A percentile compares a stretch with the other conserved stretches of the same genome.
Evolutionary conservation across 805 yeast species (phyloP).

Genomic region (Pichia rugopelliculosa): DNA sequence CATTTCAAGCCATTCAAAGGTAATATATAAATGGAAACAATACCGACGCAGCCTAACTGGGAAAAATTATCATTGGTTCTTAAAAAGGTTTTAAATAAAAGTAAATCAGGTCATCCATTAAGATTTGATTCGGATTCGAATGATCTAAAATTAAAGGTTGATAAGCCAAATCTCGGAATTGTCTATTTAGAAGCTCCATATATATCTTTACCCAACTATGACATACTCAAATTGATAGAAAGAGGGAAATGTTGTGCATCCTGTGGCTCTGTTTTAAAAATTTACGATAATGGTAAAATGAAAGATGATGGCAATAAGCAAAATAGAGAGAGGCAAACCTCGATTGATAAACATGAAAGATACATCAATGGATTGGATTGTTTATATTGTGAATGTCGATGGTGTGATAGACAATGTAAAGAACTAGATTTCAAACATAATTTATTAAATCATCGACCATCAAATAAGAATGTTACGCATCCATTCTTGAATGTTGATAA

Average conservation of each 20-base stretch:
- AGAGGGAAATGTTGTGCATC: conserved; percentile 27
- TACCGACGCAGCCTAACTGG: background rate
- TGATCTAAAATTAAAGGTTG: conserved; percentile 4
- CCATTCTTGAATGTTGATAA: conserved; percentile 10
- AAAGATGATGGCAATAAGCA: conserved; percentile 14
- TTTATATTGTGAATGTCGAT: conserved; percentile 21
- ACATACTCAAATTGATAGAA: conserved; percentile 19
- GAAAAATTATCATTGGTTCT: background rate
- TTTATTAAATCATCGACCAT: conserved; percentile 23
- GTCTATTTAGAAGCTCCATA: conserved; percentile 26
- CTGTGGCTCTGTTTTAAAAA: conserved; percentile 28
- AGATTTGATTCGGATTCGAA: conserved; percentile 5
- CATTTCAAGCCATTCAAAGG: background rate
- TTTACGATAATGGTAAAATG: conserved; percentile 25
- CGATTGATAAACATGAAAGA: conserved; percentile 22
- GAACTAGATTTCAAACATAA: conserved; percentile 23
- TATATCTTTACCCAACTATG: conserved; percentile 22
- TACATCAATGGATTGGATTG: conserved; percentile 28
- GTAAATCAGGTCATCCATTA: conserved; percentile 6
- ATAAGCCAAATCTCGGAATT: conserved; percentile 14
- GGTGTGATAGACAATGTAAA: conserved; percentile 27
- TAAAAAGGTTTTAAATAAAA: conserved; percentile 7
- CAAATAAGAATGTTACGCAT: conserved; percentile 24
- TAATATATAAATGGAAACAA: background rate
- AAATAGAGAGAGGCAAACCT: conserved; percentile 10